These are phyloP conservation scores for Euphorbia pulcherrima DNA, from an alignment of 345 rosid genomes.

Conservation along the genomic window DNA sequence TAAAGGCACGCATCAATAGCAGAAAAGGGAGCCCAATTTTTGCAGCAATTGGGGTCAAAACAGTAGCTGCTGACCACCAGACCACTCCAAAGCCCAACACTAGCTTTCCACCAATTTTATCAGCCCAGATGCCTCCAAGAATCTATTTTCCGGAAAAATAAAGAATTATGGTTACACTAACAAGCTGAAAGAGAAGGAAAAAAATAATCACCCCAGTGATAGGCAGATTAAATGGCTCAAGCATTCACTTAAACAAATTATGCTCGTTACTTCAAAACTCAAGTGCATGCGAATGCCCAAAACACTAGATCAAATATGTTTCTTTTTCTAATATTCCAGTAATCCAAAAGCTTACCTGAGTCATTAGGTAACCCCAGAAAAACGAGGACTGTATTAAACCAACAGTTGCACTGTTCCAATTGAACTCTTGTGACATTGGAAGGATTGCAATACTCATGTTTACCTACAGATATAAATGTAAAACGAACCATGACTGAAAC, in stretches of 20 bases:
- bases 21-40: constrained; percentile 81
- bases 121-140: constrained; percentile 98
- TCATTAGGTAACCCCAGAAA: constrained; percentile 97
- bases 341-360: constrained; percentile 56
- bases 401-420: constrained; percentile 93
- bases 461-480: constrained; percentile 45
- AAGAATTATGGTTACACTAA: constrained; percentile 15
- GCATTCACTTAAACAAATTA: neutral
- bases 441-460: constrained; percentile 99
- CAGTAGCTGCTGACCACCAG: constrained; percentile 92
- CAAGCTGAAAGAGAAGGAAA: neutral
- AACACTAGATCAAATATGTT: neutral
- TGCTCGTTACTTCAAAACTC: neutral
- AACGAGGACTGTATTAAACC: constrained; percentile 96
- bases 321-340: neutral
- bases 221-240: neutral
- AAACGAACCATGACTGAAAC: constrained; percentile 5
- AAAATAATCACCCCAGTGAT: neutral
- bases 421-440: constrained; percentile 91
- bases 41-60: constrained; percentile 96
- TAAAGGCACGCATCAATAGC: constrained; percentile 83
- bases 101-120: constrained; percentile 84
- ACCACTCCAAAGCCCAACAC: constrained; percentile 93
- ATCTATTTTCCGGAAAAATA: constrained; percentile 47
- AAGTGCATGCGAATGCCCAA: constrained; percentile 3